phyloP scores from a whole-genome alignment of 768 basidiomycete genomes.

The Tricholoma terreum region DNA sequence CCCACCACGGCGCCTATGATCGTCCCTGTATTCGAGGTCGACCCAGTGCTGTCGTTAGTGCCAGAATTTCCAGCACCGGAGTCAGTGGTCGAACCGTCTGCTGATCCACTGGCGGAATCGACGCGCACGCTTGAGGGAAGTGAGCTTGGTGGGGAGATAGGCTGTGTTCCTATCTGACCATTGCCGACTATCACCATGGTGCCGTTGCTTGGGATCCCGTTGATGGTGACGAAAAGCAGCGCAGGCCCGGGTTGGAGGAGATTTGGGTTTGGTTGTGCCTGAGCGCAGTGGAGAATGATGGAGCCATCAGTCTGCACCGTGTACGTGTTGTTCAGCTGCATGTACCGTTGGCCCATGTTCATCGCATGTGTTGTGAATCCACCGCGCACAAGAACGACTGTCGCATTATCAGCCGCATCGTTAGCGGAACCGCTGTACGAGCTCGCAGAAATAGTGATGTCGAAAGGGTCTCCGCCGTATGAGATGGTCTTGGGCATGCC shows the following conservation, averaged over 20 bases:
- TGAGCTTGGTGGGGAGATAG: conserved; percentile 36
- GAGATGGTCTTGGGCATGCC: conserved; percentile 71
- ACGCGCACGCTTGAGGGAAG: conserved; percentile 53
- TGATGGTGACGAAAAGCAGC: conserved; percentile 76
- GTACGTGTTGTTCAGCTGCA: conserved; percentile 85
- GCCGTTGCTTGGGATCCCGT: conserved; percentile 82
- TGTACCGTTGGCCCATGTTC: conserved; percentile 82
- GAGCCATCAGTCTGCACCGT: conserved; percentile 76
- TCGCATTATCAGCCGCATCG: conserved; percentile 68
- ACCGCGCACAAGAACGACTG: conserved; percentile 75
- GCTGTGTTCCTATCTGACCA: conserved; percentile 74
- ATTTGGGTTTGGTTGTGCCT: conserved; percentile 80
- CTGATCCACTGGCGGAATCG: conserved; percentile 39
- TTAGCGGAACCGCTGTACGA: conserved; percentile 69
- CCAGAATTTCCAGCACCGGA: conserved; percentile 5
- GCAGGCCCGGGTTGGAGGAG: conserved; percentile 89
- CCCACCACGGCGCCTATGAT: conserved; percentile 53
- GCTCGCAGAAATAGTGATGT: conserved; percentile 63
- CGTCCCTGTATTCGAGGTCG: conserved; percentile 34
- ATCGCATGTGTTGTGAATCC: conserved; percentile 86
- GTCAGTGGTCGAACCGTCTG: conserved; percentile 18
- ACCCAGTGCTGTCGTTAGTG: conserved; percentile 12
- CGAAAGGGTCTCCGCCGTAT: conserved; percentile 83
- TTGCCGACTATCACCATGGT: conserved; percentile 74
- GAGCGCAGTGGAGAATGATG: conserved; percentile 75